These are phyloP conservation scores for Triticum urartu DNA, from an alignment of 176 grass and related monocot genomes.

Conservation along the genomic window DNA sequence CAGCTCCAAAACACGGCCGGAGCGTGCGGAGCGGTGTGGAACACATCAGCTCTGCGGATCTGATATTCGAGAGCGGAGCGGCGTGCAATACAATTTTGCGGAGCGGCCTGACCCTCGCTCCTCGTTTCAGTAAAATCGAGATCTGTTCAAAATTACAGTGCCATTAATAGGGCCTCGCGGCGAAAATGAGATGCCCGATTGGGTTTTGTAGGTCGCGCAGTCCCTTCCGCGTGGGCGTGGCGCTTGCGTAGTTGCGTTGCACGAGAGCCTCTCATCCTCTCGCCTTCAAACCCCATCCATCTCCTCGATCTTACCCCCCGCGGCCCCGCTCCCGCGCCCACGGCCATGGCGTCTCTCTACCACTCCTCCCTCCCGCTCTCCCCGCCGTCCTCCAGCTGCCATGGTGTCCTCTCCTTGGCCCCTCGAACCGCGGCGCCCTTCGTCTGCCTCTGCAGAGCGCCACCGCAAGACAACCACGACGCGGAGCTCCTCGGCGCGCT, in stretches of 20 bases:
- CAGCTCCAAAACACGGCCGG: no score
- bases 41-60: no score
- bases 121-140: no score
- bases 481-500: slow-evolving; percentile 29
- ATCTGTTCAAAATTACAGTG: no score
- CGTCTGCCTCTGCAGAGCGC: slow-evolving; percentile 9
- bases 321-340: background rate
- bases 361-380: slow-evolving; percentile 44
- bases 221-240: no score
- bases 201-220: no score
- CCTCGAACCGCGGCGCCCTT: slow-evolving; percentile 8
- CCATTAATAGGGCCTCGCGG: no score
- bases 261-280: slow-evolving; percentile 22
- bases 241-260: background rate
- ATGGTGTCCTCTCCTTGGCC: slow-evolving; percentile 11
- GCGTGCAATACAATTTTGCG: no score
- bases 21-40: no score
- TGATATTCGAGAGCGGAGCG: no score
- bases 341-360: slow-evolving; percentile 46
- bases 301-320: slow-evolving; percentile 13
- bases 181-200: no score
- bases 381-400: slow-evolving; percentile 26
- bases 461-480: slow-evolving; percentile 40
- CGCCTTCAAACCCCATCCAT: slow-evolving; percentile 31
- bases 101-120: no score